Conservation (phyloP, 768 basidiomycete species). For the Asterophora lycoperdoides region DNA sequence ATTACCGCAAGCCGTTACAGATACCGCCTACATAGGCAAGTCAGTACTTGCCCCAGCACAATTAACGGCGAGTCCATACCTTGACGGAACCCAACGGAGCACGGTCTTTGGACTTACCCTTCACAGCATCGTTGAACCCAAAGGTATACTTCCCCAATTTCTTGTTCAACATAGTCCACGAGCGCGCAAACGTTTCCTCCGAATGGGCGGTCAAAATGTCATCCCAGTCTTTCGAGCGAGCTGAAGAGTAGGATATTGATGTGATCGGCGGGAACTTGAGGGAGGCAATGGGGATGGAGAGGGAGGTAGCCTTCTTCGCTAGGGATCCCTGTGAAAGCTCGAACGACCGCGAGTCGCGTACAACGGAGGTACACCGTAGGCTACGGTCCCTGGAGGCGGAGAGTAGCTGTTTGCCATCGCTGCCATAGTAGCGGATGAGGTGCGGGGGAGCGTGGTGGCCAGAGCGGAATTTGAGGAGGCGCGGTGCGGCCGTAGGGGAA, state of each 20-base stretch:
- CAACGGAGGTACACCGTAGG: slow-evolving; percentile 85
- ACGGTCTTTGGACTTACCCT: slow-evolving; percentile 44
- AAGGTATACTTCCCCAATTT: slow-evolving; percentile 73
- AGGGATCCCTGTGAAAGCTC: slow-evolving; percentile 95
- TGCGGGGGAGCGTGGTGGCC: slow-evolving; percentile 92
- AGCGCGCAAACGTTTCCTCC: slow-evolving; percentile 77
- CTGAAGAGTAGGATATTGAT: slow-evolving; percentile 71
- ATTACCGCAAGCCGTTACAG: slow-evolving; percentile 93
- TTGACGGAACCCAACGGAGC: slow-evolving; percentile 59
- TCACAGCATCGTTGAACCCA: slow-evolving; percentile 47
- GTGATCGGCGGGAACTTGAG: slow-evolving; percentile 84
- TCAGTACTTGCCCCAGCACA: neutral
- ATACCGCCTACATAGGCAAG: slow-evolving; percentile 54
- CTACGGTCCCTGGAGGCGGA: slow-evolving; percentile 88
- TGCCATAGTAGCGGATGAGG: slow-evolving; percentile 90
- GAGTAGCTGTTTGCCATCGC: slow-evolving; percentile 93
- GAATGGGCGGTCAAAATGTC: slow-evolving; percentile 89
- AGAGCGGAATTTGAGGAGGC: slow-evolving; percentile 86
- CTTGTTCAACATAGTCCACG: slow-evolving; percentile 87
- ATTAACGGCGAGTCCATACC: slow-evolving; percentile 35
- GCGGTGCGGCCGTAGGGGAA: slow-evolving; percentile 79
- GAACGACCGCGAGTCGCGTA: slow-evolving; percentile 90
- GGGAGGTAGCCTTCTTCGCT: slow-evolving; percentile 69
- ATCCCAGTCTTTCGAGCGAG: slow-evolving; percentile 94
- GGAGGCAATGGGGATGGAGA: slow-evolving; percentile 74